phyloP scores from a whole-genome alignment of 202 grass and related monocot species.

The Dendrocalamus latiflorus region DNA sequence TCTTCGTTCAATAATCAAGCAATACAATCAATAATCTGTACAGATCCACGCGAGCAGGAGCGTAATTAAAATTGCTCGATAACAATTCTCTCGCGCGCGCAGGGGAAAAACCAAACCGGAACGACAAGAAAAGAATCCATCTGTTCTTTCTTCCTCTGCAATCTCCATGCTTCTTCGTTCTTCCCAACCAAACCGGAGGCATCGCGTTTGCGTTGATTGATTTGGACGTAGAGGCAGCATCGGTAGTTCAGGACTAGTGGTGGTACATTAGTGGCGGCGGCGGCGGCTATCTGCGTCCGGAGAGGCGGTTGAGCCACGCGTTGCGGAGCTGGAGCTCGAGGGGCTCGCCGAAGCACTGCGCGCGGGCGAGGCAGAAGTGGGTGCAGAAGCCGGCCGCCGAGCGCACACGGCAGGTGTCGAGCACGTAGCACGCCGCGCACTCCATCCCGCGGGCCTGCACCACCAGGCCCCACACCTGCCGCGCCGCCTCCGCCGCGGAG shows the following conservation, averaged over 20 bases:
- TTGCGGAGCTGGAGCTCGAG: conserved; percentile 73
- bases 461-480: conserved; percentile 57
- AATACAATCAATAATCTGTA: conserved; percentile 42
- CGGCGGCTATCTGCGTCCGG: conserved; percentile 33
- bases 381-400: too few species aligned
- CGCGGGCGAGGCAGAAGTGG: too few species aligned
- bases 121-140: background rate
- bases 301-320: conserved; percentile 61
- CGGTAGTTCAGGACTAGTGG: background rate
- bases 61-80: background rate
- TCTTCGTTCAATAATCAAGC: conserved; percentile 23
- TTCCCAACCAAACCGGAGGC: background rate
- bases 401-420: too few species aligned
- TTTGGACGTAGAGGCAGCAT: background rate
- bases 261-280: background rate
- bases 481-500: conserved; percentile 3
- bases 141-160: background rate
- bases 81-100: background rate
- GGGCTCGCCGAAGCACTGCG: conserved; percentile 72
- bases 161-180: background rate
- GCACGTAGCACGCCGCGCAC: too few species aligned
- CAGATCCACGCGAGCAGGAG: conserved; percentile 7
- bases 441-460: too few species aligned
- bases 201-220: background rate
- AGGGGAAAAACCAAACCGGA: background rate